Conservation (phyloP, 2,329 filamentous ascomycete genomes). For the Pestalotiopsis sp. region DNA sequence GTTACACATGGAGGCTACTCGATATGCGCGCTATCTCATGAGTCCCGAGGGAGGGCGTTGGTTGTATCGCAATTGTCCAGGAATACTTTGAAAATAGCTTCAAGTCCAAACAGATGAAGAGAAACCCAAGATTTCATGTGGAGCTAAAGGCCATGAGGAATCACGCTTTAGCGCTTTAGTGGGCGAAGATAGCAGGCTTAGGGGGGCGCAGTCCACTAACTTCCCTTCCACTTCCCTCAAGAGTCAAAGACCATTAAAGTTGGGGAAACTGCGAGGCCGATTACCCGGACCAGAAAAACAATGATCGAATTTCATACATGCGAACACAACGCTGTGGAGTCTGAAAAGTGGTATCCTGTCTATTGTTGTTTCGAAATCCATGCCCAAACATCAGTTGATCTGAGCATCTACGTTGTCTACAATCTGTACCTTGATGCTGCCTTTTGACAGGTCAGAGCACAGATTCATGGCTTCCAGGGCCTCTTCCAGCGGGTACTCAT, state of each 20-base stretch:
- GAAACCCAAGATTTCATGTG: neutral
- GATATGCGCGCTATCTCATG: neutral
- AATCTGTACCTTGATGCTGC: slow-evolving; percentile 64
- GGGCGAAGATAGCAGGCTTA: neutral
- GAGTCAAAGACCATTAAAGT: neutral
- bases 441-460: slow-evolving; percentile 51
- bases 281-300: too few species aligned
- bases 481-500: slow-evolving; percentile 63
- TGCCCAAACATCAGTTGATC: neutral
- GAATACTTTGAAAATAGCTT: neutral
- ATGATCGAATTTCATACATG: too few species aligned
- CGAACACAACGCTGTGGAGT: neutral
- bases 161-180: neutral
- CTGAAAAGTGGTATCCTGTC: neutral
- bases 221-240: neutral
- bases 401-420: slow-evolving; percentile 47
- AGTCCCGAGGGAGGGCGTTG: neutral
- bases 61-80: neutral
- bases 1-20: neutral
- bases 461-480: slow-evolving; percentile 60
- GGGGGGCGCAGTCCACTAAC: neutral
- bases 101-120: neutral
- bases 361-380: neutral
- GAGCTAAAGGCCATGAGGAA: neutral
- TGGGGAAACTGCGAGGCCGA: neutral